phyloP scores from a whole-genome alignment of 73 alveolate species.

The Paramecium biaurelia region DNA sequence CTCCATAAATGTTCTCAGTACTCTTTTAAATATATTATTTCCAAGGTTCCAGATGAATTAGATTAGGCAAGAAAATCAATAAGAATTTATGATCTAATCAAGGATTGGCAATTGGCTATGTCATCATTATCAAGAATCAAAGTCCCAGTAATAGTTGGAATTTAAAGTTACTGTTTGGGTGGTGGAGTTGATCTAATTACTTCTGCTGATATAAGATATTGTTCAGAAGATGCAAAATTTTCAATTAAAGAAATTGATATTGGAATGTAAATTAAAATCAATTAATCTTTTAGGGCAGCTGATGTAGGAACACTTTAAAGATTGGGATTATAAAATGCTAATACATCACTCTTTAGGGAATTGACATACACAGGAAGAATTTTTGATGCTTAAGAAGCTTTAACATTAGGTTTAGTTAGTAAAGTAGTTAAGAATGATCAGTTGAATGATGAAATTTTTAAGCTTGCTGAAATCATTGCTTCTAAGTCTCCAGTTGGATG shows the following conservation, averaged over 20 bases:
- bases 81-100: background rate
- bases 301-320: conserved; percentile 78
- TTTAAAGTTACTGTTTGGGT: conserved; percentile 78
- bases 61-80: conserved; percentile 50
- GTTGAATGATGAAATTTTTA: background rate
- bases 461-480: conserved; percentile 16
- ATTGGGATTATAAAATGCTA: conserved; percentile 62
- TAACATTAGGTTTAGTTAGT: conserved; percentile 61
- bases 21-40: background rate
- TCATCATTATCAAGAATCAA: background rate
- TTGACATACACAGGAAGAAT: conserved; percentile 70
- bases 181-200: conserved; percentile 78
- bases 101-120: conserved; percentile 26
- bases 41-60: background rate
- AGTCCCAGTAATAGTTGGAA: conserved; percentile 79
- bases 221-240: conserved; percentile 76
- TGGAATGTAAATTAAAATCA: conserved; percentile 57
- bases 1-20: conserved; percentile 38
- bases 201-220: conserved; percentile 79
- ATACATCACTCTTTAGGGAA: conserved; percentile 76
- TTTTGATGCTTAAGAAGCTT: conserved; percentile 69
- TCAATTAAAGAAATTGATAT: conserved; percentile 78
- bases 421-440: conserved; percentile 46
- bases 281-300: conserved; percentile 40
- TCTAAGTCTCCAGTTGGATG: background rate